Evolutionary conservation across 2,329 filamentous ascomycete genomes (phyloP), one percentile per base, ranked within the genome.

Genomic region (Diplodia corticola): DNA sequence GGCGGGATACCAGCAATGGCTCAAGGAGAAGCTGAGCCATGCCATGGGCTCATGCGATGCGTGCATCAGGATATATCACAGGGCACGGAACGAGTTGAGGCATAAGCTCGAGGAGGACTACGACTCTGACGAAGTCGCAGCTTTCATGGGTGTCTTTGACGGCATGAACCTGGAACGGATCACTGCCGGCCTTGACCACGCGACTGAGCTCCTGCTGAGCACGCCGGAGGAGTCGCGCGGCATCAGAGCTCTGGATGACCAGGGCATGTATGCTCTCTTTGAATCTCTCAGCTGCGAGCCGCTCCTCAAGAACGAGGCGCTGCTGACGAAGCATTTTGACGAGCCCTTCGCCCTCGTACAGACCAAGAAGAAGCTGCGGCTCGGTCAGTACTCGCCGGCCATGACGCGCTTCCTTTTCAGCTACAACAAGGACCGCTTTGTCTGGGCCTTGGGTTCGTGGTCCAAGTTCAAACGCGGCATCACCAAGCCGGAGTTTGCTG

Each of bases 381-480:
- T 97, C 28, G 86, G 88, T 1, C 86, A 88, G 28, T 92, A 85
- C 66, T 84, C 96, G 2, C 93, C 94, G 1, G 91, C 92, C 13
- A 92, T 95, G 83, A 91, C 90, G 2, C 87, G 85, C 22, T 97
- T 97, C 71, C 83, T 97, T 2, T 97, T 97, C 73, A 89, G 91
- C 70, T 81, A 86, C 33, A 88, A 94, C 69, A 79, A 82, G 26
- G 80, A 81, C 55, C 86, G 91, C 60, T 83, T 83, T 46, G 80
- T 82, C 49, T 96, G 93, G 84, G 92, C 91, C 1, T 80, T 83
- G 40, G 81, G 84, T 59, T 87, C 88, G 5, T 93, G 91, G 86
- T 82, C 83, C n/a, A 86, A 85, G 46, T 85, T 91, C 69, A 83
- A 85, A 55, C 83, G 86, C 13, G 81, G 84, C 22, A 84, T 96